Evolutionary conservation across 345 rosid genomes (phyloP).

Genomic region (Punica granatum): DNA sequence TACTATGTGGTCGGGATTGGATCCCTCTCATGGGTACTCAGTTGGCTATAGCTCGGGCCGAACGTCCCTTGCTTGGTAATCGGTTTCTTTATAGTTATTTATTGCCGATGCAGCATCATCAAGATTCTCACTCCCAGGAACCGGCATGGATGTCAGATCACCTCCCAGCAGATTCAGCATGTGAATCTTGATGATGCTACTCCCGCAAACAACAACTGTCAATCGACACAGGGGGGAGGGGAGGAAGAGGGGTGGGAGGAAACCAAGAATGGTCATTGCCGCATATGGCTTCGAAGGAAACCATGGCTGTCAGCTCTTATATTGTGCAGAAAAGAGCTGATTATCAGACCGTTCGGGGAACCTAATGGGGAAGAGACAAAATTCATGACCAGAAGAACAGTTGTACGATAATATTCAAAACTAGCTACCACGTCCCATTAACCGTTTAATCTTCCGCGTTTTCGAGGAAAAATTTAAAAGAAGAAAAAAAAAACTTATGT

Average conservation of each 20-base stretch:
- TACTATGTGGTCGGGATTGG: too few species aligned
- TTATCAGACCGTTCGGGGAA: not conserved
- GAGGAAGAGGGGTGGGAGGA: too few species aligned
- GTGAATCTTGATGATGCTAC: constrained; percentile 99
- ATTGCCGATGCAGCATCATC: constrained; percentile 99
- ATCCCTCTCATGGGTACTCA: not conserved
- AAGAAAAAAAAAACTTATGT: not conserved
- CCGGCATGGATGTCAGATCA: not conserved
- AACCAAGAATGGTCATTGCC: not conserved
- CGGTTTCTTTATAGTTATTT: constrained; percentile 7
- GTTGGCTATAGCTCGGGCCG: not conserved
- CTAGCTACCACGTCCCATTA: not conserved
- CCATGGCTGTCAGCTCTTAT: not conserved
- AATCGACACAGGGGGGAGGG: too few species aligned
- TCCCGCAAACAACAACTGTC: constrained; percentile 65
- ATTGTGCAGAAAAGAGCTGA: not conserved
- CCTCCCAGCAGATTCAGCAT: constrained; percentile 23
- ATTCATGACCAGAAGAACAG: too few species aligned
- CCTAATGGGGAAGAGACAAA: too few species aligned
- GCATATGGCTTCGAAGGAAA: too few species aligned
- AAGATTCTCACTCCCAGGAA: constrained; percentile 78
- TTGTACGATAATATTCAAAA: too few species aligned
- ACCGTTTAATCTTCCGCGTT: not conserved
- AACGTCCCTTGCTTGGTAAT: not conserved
- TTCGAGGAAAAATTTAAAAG: not conserved